Percentiles rank a stretch among this genome's conserved stretches.
These are phyloP conservation scores for Miscanthus lutarioriparius DNA, from an alignment of 176 grass and related monocot genomes.

Conservation along the genomic window DNA sequence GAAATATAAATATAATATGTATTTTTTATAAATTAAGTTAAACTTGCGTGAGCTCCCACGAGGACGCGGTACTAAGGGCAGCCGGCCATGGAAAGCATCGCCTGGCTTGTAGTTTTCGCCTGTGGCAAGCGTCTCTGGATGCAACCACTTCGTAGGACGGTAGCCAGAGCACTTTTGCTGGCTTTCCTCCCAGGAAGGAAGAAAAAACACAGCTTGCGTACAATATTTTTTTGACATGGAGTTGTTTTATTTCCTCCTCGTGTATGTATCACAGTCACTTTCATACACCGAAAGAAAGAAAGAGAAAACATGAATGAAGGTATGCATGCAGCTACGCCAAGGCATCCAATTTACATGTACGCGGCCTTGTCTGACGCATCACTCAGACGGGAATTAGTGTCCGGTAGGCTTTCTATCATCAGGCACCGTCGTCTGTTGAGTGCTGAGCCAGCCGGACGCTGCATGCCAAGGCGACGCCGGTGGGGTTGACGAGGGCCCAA, in stretches of 20 bases:
- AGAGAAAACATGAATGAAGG: not conserved
- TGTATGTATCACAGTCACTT: not conserved
- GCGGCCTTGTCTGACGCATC: slow-evolving; percentile 7
- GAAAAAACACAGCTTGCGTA: not conserved
- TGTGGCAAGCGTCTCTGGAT: slow-evolving; percentile 13
- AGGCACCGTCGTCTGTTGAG: not conserved
- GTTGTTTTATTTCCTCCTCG: not conserved
- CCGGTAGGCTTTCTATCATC: not conserved
- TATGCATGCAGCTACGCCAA: not conserved
- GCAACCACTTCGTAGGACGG: slow-evolving; percentile 35
- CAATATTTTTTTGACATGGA: not conserved
- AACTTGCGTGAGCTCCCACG: slow-evolving; percentile 45
- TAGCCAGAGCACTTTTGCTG: not conserved
- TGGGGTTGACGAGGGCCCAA: slow-evolving; percentile 21
- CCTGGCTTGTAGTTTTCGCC: slow-evolving; percentile 37
- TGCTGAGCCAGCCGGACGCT: not conserved
- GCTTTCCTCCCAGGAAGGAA: not conserved
- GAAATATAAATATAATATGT: too few species aligned
- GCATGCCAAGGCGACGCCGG: slow-evolving; percentile 24
- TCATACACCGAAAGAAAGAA: not conserved
- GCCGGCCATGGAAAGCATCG: slow-evolving; percentile 54
- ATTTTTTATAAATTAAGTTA: too few species aligned
- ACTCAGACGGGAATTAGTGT: not conserved
- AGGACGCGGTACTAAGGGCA: slow-evolving; percentile 22
- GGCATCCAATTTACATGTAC: slow-evolving; percentile 15